Evolutionary conservation across 1,139 yeast species (phyloP), one percentile per base, ranked within the genome.

Genomic region (Pichia kudriavzevii): DNA sequence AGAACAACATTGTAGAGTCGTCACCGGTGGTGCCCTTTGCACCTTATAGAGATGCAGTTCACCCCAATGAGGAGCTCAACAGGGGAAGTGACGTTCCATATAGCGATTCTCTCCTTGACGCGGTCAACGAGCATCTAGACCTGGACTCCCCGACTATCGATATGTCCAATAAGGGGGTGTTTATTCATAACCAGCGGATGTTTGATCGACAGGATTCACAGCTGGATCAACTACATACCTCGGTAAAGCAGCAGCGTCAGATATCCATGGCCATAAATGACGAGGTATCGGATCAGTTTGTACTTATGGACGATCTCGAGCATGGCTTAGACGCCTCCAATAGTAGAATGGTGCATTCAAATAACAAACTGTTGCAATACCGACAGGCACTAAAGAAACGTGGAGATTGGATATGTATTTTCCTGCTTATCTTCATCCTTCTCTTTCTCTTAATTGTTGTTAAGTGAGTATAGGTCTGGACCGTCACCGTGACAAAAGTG

Each of bases 391-490:
- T 79, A 14, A 67, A 69, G 38, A 84, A 80, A 50, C 76, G 81
- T 49, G 88, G 91, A 2, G 79, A 83, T 34, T 64, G 83, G 63
- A 64, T 76, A 28, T 79, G 88, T 0, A 83, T 83, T 22, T 59
- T 75, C n/a, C 67, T 74, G 7, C 60, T 84, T 40, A 64, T 80
- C 5, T 59, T 63, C 55, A 35, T 60, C 44, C 37, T 66, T 55
- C 43, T 58, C 48, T 50, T 50, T 37, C 49, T 48, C 38, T 48
- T 52, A 49, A 55, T 53, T 45, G 55, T 52, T 44, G 51, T 53
- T 43, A 79, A 75, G 50, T 79, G 48, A 42, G 5, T n/a, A 15
- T 16, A 7, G 27, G 15, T 9, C 5, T 10, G 5, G 15, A 24
- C 13, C n/a, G n/a, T n/a, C n/a, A n/a, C n/a, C n/a, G n/a, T n/a